Conservation (phyloP, 352 stramenopile species). For the Globisporangium takayamanum region DNA sequence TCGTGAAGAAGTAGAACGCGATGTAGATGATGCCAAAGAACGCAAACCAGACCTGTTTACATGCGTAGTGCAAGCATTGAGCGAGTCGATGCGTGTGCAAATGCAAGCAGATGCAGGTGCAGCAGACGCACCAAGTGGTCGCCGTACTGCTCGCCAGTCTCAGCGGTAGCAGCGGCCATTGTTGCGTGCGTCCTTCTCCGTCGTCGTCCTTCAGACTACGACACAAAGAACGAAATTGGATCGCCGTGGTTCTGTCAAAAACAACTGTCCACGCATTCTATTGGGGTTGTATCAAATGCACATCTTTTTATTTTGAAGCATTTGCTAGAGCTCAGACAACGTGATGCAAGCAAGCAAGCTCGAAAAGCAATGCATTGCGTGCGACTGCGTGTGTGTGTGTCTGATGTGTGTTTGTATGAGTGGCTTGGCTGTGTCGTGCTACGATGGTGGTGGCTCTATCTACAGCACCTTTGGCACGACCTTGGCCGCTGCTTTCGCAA, state of each 20-base stretch:
- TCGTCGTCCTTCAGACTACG: neutral
- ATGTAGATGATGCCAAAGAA: constrained; percentile 77
- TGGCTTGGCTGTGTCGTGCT: neutral
- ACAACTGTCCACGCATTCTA: neutral
- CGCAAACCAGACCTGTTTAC: constrained; percentile 66
- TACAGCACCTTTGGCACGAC: constrained; percentile 30
- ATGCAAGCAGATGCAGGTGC: neutral
- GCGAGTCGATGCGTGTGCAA: neutral
- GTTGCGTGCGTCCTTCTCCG: neutral
- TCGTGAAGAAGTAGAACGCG: constrained; percentile 88
- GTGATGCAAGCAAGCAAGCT: too few relatives aligned
- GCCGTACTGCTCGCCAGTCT: constrained; percentile 4
- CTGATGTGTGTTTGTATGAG: neutral
- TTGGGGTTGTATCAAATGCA: neutral
- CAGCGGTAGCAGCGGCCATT: neutral
- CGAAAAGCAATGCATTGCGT: too few relatives aligned
- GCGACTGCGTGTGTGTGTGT: neutral
- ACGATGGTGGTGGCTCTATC: neutral
- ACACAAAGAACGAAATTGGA: neutral
- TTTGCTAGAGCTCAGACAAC: too few relatives aligned
- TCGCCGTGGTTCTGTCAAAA: neutral
- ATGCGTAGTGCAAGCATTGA: neutral
- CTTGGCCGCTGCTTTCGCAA: constrained; percentile 53
- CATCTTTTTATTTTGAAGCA: too few relatives aligned
- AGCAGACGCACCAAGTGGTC: constrained; percentile 10